Evolutionary conservation across 1,139 yeast species (phyloP), one percentile per base, ranked within the genome.

Genomic region (Nakaseomyces glabratus): DNA sequence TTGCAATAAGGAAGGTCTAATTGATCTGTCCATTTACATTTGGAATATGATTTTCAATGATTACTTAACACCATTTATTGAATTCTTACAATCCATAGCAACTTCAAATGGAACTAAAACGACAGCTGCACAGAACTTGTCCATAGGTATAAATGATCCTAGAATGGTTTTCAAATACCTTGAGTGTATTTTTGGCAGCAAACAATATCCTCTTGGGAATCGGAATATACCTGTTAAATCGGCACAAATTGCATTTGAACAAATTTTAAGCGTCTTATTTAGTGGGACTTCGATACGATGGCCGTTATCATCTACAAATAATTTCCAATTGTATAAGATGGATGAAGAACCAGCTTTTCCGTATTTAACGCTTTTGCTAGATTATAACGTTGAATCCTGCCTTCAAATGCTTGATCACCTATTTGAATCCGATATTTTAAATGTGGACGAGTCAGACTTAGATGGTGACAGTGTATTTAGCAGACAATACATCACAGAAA

Each of bases 191-290:
- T 60, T 84, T 28, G 76, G 86, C 0, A 93, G 94, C 1, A 61
- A 86, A 33, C 78, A 78, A 40, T 86, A 76, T 51, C 95, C 95
- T 0, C 76, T 80, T 0, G 88, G 77, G 11, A 58, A 63, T 23
- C 57, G 56, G 15, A 63, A 79, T 21, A 59, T 55, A 1, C 57
- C 53, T 8, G 47, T 17, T 2, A 29, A 21, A 44, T 34, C 37
- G 1, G 45, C 51, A 7, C 34, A 41, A 1, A 28, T 43, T 1
- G 76, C 79, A 0, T 74, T 75, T 44, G 46, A 59, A 8, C 57
- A 62, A 15, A 49, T 82, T 0, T 75, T 77, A 42, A 62, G 65
- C 32, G 52, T 77, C 9, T 49, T 85, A 11, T 81, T 85, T 51
- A 63, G 62, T 31, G 76, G 74, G 2, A 55, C 66, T 2, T 50